Evolutionary conservation across 257 asterid genomes (phyloP).

Genomic region (Plectranthus barbatus): DNA sequence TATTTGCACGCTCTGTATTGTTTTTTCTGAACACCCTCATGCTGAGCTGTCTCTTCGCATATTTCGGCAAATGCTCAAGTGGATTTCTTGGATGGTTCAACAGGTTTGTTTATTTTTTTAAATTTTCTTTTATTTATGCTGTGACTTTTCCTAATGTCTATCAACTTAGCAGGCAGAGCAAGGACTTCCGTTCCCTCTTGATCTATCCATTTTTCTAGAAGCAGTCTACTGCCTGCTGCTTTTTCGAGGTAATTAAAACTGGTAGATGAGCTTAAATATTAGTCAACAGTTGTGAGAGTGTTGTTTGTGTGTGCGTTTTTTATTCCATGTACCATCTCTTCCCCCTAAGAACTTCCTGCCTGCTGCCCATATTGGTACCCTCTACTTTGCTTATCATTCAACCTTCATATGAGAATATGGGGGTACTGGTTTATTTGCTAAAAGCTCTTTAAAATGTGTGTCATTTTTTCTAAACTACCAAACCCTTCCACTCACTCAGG

Average conservation of each 20-base stretch:
- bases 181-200: slow-evolving; percentile 32
- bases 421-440: slow-evolving; percentile 5
- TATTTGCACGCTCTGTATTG: slow-evolving; percentile 66
- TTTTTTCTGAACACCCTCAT: slow-evolving; percentile 57
- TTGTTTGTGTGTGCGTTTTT: background rate
- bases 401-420: slow-evolving; percentile 1
- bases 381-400: background rate
- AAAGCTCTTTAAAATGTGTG: background rate
- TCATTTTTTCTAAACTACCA: slow-evolving; percentile 6
- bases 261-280: slow-evolving; percentile 8
- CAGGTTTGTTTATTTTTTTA: slow-evolving; percentile 46
- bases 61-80: slow-evolving; percentile 50
- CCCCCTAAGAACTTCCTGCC: background rate
- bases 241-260: slow-evolving; percentile 46
- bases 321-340: background rate
- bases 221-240: slow-evolving; percentile 63
- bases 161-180: slow-evolving; percentile 50
- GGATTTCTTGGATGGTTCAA: slow-evolving; percentile 78
- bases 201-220: slow-evolving; percentile 60
- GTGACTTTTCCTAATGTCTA: slow-evolving; percentile 13
- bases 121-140: slow-evolving; percentile 12
- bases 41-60: slow-evolving; percentile 39
- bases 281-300: background rate
- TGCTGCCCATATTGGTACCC: background rate
- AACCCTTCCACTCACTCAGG: slow-evolving; percentile 32